These are phyloP conservation scores for Termitomyces sp. DNA, from an alignment of 768 basidiomycete genomes.

Conservation along the genomic window DNA sequence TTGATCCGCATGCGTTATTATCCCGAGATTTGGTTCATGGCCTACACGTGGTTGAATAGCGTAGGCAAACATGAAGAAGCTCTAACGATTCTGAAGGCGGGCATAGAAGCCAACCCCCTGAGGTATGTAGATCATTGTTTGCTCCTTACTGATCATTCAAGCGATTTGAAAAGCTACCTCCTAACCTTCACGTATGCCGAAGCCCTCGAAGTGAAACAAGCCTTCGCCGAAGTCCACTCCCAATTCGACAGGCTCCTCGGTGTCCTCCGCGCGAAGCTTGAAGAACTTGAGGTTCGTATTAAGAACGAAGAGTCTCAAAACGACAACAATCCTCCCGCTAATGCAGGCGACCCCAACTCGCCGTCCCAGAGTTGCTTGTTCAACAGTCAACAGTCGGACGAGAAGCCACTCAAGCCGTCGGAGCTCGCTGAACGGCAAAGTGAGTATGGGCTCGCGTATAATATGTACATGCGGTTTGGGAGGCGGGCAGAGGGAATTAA, in stretches of 20 bases:
- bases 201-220: slow-evolving; percentile 51
- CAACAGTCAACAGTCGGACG: slow-evolving; percentile 45
- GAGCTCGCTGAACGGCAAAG: slow-evolving; percentile 56
- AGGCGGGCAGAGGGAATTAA: slow-evolving; percentile 85
- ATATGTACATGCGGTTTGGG: slow-evolving; percentile 92
- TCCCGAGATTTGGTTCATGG: slow-evolving; percentile 96
- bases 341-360: neutral
- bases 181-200: slow-evolving; percentile 91
- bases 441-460: slow-evolving; percentile 78
- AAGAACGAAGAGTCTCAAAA: slow-evolving; percentile 28
- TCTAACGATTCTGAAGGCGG: slow-evolving; percentile 71
- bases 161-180: slow-evolving; percentile 64
- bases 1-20: slow-evolving; percentile 91
- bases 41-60: slow-evolving; percentile 75
- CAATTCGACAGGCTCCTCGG: slow-evolving; percentile 72
- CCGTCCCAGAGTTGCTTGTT: neutral
- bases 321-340: slow-evolving; percentile 1
- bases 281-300: slow-evolving; percentile 35
- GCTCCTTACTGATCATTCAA: slow-evolving; percentile 49
- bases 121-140: slow-evolving; percentile 41
- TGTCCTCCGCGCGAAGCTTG: slow-evolving; percentile 56
- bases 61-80: slow-evolving; percentile 83
- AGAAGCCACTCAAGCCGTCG: slow-evolving; percentile 48
- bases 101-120: slow-evolving; percentile 82
- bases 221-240: slow-evolving; percentile 64